Evolutionary conservation across 257 asterid genomes (phyloP), one percentile per base, ranked within the genome.

Genomic region (Solanum okadae): DNA sequence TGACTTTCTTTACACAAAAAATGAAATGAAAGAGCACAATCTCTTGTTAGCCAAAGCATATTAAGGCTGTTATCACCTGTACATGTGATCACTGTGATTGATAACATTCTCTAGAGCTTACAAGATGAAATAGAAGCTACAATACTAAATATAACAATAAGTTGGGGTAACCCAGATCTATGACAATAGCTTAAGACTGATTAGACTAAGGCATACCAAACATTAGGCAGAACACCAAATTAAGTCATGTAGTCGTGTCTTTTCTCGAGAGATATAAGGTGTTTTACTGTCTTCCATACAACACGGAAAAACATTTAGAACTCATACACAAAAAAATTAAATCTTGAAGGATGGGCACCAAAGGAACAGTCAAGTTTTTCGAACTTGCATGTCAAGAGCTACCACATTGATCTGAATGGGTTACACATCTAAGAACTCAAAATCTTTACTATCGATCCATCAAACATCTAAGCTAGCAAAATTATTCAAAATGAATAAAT

Each of bases 301-400:
- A 37, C 27, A 81, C 35, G 29, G 68, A 46, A 33, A 16, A 81
- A 81, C 42, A 46, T 27, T 44, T 46, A 81, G 27, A 27, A 29
- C 68, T 81, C 86, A 49, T 18, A 49, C 34, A 81, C 86, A 49
- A 49, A 46, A 31, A 7, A 49, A 1, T 49, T 49, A 49, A 49
- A 22, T 49, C 20, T 82, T 49, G 40, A 82, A 82, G 70, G 31
- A 49, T 82, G 86, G 70, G 44, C 68, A 49, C 91, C 90, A 52
- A 84, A 86, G 91, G 86, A 89, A 83, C 12, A 46, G 46, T 29
- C 40, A 87, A 82, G 67, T 82, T 49, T 15, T 46, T 75, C 23
- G 3, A 87, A 73, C 46, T 63, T 78, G 76, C 71, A 86, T 31
- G 59, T 49, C 86, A 82, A 82, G 67, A 79, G 44, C 70, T 27